Percentiles rank a stretch among this genome's conserved stretches.
phyloP scores from a whole-genome alignment of 768 basidiomycete species.

The Mycena albidolilacea region DNA sequence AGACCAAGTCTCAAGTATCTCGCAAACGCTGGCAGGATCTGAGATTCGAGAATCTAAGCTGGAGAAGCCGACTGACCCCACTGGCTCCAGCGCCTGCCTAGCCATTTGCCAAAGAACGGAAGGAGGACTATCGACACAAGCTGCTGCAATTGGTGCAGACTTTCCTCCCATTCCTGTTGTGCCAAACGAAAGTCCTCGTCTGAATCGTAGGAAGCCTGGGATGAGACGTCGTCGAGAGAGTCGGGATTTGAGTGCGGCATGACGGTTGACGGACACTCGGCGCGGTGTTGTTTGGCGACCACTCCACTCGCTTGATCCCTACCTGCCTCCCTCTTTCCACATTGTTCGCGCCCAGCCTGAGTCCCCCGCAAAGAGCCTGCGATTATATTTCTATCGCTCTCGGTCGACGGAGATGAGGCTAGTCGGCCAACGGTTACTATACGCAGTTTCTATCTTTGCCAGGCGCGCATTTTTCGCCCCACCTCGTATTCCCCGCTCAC shows the following conservation, averaged over 20 bases:
- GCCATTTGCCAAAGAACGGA: slow-evolving; percentile 90
- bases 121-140: slow-evolving; percentile 85
- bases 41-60: slow-evolving; percentile 31
- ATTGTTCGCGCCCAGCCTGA: no score
- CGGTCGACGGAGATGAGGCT: slow-evolving; percentile 52
- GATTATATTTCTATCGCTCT: no score
- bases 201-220: slow-evolving; percentile 69
- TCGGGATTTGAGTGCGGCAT: slow-evolving; percentile 73
- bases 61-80: slow-evolving; percentile 72
- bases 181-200: slow-evolving; percentile 83
- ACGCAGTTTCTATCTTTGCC: slow-evolving; percentile 84
- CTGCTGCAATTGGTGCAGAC: slow-evolving; percentile 86
- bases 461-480: no score
- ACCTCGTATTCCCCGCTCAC: no score
- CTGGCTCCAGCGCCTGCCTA: slow-evolving; percentile 89
- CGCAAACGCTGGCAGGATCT: slow-evolving; percentile 67
- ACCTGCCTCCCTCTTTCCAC: no score
- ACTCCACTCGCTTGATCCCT: no score
- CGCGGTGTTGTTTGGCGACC: slow-evolving; percentile 15
- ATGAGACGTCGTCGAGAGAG: slow-evolving; percentile 75
- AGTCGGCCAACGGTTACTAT: slow-evolving; percentile 84
- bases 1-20: slow-evolving; percentile 79
- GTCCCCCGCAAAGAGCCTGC: no score
- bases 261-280: slow-evolving; percentile 39
- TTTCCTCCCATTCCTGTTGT: slow-evolving; percentile 96